phyloP scores from a whole-genome alignment of 768 basidiomycete species.

The Lactarius sanguifluus region DNA sequence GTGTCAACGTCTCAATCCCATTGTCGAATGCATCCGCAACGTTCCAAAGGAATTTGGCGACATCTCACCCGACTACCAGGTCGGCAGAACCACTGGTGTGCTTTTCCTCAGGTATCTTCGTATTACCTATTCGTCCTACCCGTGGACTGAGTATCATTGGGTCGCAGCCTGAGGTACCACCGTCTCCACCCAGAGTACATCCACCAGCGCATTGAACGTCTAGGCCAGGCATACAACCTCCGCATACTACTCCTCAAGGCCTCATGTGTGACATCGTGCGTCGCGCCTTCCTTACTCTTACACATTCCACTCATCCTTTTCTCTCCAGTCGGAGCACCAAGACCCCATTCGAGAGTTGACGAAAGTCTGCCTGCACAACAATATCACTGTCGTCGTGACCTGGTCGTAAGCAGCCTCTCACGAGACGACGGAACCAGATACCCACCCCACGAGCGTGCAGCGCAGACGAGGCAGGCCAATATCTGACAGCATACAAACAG shows the following conservation, averaged over 20 bases:
- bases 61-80: constrained; percentile 92
- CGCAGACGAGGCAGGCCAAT: constrained; percentile 88
- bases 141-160: background rate
- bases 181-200: constrained; percentile 98
- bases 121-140: background rate
- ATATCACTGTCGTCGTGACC: constrained; percentile 87
- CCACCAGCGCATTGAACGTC: constrained; percentile 82
- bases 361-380: constrained; percentile 90
- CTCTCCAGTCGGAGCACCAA: constrained; percentile 79
- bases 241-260: constrained; percentile 86
- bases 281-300: constrained; percentile 14
- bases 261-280: constrained; percentile 89
- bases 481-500: constrained; percentile 87
- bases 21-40: constrained; percentile 84
- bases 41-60: constrained; percentile 94
- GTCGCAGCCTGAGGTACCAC: constrained; percentile 81
- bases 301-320: background rate
- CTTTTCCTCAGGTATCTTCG: constrained; percentile 77
- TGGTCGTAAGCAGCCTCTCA: constrained; percentile 65
- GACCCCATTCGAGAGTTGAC: constrained; percentile 91
- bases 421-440: background rate
- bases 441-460: constrained; percentile 41
- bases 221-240: constrained; percentile 78
- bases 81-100: constrained; percentile 90
- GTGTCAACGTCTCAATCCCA: constrained; percentile 72